Evolutionary conservation across 2,329 filamentous ascomycete genomes (phyloP).

Genomic region (Aquanectria penicillioides): DNA sequence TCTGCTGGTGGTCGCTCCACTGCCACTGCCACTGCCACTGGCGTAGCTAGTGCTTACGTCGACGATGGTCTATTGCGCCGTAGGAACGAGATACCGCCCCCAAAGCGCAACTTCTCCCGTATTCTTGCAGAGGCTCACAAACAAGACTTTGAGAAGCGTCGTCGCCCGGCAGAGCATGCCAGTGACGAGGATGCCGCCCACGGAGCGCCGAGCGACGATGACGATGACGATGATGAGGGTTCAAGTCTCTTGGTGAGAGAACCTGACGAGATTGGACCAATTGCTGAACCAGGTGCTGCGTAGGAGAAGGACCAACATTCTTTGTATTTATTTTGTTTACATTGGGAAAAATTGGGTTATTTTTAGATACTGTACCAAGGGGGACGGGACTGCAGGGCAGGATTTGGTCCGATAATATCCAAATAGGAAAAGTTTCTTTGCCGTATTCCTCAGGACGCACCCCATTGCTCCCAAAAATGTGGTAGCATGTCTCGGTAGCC

Average conservation of each 20-base stretch:
- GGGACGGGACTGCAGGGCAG: no score
- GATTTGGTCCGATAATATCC: no score
- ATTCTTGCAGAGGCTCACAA: slow-evolving; percentile 87
- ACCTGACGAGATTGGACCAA: slow-evolving; percentile 34
- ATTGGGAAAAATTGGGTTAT: no score
- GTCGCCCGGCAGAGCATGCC: slow-evolving; percentile 48
- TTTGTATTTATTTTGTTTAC: no score
- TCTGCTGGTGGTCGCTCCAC: slow-evolving; percentile 22
- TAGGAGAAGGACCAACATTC: not conserved
- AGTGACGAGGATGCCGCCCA: slow-evolving; percentile 37
- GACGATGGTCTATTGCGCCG: slow-evolving; percentile 43
- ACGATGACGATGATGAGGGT: slow-evolving; percentile 46
- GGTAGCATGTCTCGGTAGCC: no score
- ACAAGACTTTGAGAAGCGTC: slow-evolving; percentile 90
- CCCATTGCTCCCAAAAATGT: no score
- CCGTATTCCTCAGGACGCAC: no score
- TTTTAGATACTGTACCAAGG: no score
- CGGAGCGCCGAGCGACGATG: slow-evolving; percentile 47
- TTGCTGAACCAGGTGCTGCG: slow-evolving; percentile 19
- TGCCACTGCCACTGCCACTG: slow-evolving; percentile 23
- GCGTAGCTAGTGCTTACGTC: slow-evolving; percentile 29
- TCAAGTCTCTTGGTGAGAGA: slow-evolving; percentile 42
- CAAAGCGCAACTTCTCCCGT: slow-evolving; percentile 55
- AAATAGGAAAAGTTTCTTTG: no score
- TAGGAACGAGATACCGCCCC: slow-evolving; percentile 42